Percentiles rank a stretch among this genome's conserved stretches.
Evolutionary conservation across 371 early-diverging fungal genomes (phyloP).

Genomic region (Cokeromyces recurvatus): DNA sequence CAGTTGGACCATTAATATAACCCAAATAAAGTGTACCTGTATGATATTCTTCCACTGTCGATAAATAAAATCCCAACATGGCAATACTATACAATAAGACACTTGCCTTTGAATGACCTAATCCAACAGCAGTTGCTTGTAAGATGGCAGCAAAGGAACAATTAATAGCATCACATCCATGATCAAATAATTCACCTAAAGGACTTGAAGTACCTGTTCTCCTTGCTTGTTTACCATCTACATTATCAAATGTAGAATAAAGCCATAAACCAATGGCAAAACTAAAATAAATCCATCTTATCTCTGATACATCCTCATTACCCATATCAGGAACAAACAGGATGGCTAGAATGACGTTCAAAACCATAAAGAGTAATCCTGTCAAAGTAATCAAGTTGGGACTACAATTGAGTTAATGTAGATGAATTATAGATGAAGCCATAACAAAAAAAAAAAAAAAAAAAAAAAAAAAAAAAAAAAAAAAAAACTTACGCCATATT

Average conservation of each 20-base stretch:
- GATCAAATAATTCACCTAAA: constrained; percentile 94
- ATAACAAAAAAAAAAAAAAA: too few species aligned
- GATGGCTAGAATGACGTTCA: constrained; percentile 65
- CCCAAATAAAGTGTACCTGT: constrained; percentile 91
- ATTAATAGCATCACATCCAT: constrained; percentile 93
- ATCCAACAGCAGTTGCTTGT: constrained; percentile 78
- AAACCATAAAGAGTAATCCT: constrained; percentile 86
- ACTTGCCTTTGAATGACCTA: constrained; percentile 72
- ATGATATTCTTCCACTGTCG: constrained; percentile 96
- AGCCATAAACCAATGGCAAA: constrained; percentile 88
- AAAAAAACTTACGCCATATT: constrained; percentile 87
- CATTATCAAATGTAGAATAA: constrained; percentile 95
- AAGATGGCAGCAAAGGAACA: constrained; percentile 83
- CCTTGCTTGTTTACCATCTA: constrained; percentile 98
- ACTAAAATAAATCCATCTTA: constrained; percentile 46
- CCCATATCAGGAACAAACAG: constrained; percentile 40
- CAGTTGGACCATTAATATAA: constrained; percentile 93
- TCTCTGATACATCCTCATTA: constrained; percentile 19
- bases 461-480: background rate
- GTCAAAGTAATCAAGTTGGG: constrained; percentile 97
- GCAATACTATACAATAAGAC: constrained; percentile 64
- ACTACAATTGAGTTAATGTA: too few species aligned
- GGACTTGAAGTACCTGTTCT: constrained; percentile 88
- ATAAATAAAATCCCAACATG: constrained; percentile 82
- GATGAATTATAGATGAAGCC: too few species aligned